A percentile compares a stretch with the other conserved stretches of the same genome.
Conservation (phyloP, 805 yeast species). For the Kregervanrija delftensis region DNA sequence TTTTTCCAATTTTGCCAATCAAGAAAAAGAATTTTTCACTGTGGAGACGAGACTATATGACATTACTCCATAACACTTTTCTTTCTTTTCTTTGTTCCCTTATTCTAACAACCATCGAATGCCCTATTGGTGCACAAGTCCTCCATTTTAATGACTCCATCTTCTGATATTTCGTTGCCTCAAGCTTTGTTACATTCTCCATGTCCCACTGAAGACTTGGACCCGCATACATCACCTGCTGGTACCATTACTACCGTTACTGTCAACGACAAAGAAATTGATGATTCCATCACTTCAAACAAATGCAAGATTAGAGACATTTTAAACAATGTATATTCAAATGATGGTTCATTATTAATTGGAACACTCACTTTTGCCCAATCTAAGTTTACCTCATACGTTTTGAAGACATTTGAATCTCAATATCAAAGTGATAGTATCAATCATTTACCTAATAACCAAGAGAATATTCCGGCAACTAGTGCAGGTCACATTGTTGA, state of each 20-base stretch:
- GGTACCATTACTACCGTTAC: neutral
- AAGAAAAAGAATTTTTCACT: too few species aligned
- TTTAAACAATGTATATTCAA: constrained; percentile 22
- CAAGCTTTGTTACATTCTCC: too few species aligned
- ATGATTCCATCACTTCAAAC: constrained; percentile 13
- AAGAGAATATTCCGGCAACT: neutral
- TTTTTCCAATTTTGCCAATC: too few species aligned
- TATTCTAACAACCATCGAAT: too few species aligned
- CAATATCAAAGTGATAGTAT: constrained; percentile 4
- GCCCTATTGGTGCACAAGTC: too few species aligned
- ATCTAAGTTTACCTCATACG: constrained; percentile 37
- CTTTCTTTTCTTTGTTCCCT: too few species aligned
- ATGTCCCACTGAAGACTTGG: too few species aligned
- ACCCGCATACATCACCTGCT: too few species aligned
- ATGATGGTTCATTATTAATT: constrained; percentile 36
- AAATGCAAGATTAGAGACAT: constrained; percentile 28
- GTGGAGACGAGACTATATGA: too few species aligned
- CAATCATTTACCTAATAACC: neutral
- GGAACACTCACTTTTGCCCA: constrained; percentile 46
- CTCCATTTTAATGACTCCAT: too few species aligned
- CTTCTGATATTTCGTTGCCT: too few species aligned
- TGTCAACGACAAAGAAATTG: constrained; percentile 8
- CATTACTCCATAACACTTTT: too few species aligned
- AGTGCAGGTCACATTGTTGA: constrained; percentile 35
- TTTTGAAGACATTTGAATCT: constrained; percentile 30